Evolutionary conservation across 768 basidiomycete species (phyloP).

Genomic region (Leccinum barrowsii): DNA sequence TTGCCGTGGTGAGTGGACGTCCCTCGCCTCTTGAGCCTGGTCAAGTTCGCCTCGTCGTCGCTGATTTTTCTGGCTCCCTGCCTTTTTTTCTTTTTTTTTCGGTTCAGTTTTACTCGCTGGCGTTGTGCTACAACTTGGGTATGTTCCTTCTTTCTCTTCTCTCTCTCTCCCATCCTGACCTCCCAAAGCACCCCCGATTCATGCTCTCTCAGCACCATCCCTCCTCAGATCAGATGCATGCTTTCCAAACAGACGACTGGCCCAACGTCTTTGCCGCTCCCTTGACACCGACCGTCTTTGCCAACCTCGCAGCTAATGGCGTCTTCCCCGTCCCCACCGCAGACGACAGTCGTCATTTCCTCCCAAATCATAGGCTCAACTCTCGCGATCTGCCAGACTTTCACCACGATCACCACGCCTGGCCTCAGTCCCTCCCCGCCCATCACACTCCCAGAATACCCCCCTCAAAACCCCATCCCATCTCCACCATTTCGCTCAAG

Average conservation of each 20-base stretch:
- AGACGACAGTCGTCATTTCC: conserved; percentile 32
- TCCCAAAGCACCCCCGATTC: neutral
- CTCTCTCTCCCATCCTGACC: neutral
- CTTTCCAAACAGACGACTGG: conserved; percentile 44
- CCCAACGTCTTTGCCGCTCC: conserved; percentile 56
- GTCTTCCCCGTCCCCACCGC: conserved; percentile 40
- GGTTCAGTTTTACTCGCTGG: neutral
- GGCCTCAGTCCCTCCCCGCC: conserved; percentile 25
- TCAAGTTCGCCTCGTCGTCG: conserved; percentile 2
- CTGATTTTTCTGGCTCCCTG: neutral
- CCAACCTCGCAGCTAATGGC: conserved; percentile 58
- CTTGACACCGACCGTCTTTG: conserved; percentile 57
- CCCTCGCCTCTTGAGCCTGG: conserved; percentile 18
- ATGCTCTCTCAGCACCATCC: conserved; percentile 16
- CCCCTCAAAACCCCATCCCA: conserved; percentile 31
- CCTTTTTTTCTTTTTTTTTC: neutral
- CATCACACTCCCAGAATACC: conserved; percentile 26
- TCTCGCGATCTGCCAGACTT: conserved; percentile 17
- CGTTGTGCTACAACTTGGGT: neutral
- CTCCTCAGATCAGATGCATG: conserved; percentile 23
- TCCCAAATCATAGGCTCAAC: conserved; percentile 16
- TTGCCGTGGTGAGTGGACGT: conserved; percentile 8
- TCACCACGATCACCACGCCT: conserved; percentile 23
- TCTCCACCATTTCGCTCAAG: conserved; percentile 15
- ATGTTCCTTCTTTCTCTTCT: neutral